Evolutionary conservation across 2,329 filamentous ascomycete species (phyloP), one percentile per base, ranked within the genome.

Genomic region (Cladorrhinum sp.): DNA sequence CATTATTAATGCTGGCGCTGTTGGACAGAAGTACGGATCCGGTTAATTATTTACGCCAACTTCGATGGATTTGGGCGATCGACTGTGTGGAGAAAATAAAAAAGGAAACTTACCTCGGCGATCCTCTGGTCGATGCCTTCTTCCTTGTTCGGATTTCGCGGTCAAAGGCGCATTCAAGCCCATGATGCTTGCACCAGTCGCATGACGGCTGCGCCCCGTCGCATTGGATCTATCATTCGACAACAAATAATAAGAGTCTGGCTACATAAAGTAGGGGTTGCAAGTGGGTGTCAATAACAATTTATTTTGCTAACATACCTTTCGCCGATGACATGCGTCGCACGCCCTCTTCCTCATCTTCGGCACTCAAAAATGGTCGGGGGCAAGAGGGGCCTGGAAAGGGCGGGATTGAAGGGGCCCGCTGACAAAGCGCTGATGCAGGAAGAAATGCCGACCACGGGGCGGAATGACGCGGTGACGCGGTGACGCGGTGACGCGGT

Each of bases 151-250:
- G 58, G 18, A 64, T 61, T 10, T 55, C 67, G 50, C 53, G 76
- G 51, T 55, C 73, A 65, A 80, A 82, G 7, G 78, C 81, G 68
- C 80, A 83, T 18, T 73, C 67, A 20, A 79, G 71, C 57, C 74
- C 69, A 63, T 81, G 79, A 67, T 81, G 78, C 54, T 71, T 73
- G 65, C 79, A 82, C 79, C 79, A 82, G 67, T 82, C 78, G 69
- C 79, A 82, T 53, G 74, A 71, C 2, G 77, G 75, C 9, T 72
- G 61, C 20, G 72, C 72, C 2, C 72, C 73, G 65, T 80, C 79
- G 63, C 80, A 83, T 73, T 81, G 80, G 61, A 82, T 82, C 78
- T 68, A 52, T 16, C 8, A 22, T 81, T 57, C 32, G 32, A 36
- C 16, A 32, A 32, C 32, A 13, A 38, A 56, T 22, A 32, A n/a